A percentile compares a stretch with the other conserved stretches of the same genome.
phyloP scores from a whole-genome alignment of 208 protist genomes.

The Trypanosoma caninum region DNA sequence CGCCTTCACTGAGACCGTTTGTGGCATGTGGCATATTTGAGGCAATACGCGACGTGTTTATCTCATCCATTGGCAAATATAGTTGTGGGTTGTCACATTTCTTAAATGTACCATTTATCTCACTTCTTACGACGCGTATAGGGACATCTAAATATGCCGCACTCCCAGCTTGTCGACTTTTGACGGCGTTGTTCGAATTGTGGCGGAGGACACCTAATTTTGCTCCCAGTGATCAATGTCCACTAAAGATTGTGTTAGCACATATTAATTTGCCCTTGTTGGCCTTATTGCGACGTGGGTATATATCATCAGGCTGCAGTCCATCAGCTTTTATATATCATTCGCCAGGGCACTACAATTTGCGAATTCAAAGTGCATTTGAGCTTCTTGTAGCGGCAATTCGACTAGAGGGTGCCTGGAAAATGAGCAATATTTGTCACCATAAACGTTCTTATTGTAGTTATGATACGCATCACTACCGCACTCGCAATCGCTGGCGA shows the following conservation, averaged over 20 bases:
- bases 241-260: constrained; percentile 66
- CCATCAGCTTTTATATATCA: constrained; percentile 29
- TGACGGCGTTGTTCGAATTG: constrained; percentile 55
- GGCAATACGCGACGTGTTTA: constrained; percentile 21
- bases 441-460: too few species aligned
- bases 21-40: constrained; percentile 27
- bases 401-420: constrained; percentile 62
- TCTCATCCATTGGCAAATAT: constrained; percentile 6
- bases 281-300: constrained; percentile 42
- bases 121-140: constrained; percentile 36
- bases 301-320: constrained; percentile 15
- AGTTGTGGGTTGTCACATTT: constrained; percentile 32
- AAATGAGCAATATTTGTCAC: too few species aligned
- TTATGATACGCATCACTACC: constrained; percentile 28
- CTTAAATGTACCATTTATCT: constrained; percentile 61
- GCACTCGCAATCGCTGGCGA: constrained; percentile 44
- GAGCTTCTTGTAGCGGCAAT: constrained; percentile 59
- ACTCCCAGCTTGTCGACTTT: constrained; percentile 48
- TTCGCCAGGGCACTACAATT: constrained; percentile 57
- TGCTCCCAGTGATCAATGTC: constrained; percentile 51
- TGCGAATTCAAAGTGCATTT: constrained; percentile 55
- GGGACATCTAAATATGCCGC: constrained; percentile 20
- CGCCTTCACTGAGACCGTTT: constrained; percentile 27
- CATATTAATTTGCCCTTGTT: constrained; percentile 64
- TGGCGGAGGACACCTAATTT: constrained; percentile 56